Evolutionary conservation across 345 rosid genomes (phyloP), one percentile per base, ranked within the genome.

Genomic region (Gossypium rotundifolium): DNA sequence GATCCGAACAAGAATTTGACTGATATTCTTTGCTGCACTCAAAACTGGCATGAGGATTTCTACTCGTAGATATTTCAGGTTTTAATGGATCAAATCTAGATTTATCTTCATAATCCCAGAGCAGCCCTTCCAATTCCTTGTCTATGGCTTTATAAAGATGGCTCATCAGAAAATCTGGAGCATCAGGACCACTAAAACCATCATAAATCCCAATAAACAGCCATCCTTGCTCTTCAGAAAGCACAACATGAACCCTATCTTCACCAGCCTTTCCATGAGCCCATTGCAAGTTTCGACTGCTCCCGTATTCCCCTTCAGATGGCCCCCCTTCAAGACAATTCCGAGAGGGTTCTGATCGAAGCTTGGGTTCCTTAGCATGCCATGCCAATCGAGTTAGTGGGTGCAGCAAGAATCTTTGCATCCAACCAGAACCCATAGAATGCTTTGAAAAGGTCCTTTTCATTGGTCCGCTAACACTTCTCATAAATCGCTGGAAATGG

Each of bases 231-330:
- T 94, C 97, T 78, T 94, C 98, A n/a, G 97, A 94, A 74, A 94
- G 89, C 80, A 94, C 97, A 29, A 94, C 94, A 75, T 94, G 98
- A 74, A 94, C 93, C 80, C 97, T 87, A 74, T 94, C 98, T 86
- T 94, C 98, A 60, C 98, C 98, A 49, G 98, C 98, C 85, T 88
- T 94, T 78, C 98, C 98, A 79, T 94, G 98, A 75, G 98, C 98
- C 98, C 98, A 94, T 78, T 94, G 97, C 85, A 94, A 84, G 84
- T 94, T 84, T 58, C 85, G 86, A 76, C 87, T 82, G 76, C 82
- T 84, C 25, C 82, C 78, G 73, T 84, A 85, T 52, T 85, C 90
- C 44, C 82, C 86, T 76, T 90, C 89, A 12, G 91, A 88, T 44
- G 86, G 78, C 57, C 86, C 85, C 42, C 78, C 86, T 78, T 89